Evolutionary conservation across 768 basidiomycete genomes (phyloP).

Genomic region (Lactarius hatsudake): DNA sequence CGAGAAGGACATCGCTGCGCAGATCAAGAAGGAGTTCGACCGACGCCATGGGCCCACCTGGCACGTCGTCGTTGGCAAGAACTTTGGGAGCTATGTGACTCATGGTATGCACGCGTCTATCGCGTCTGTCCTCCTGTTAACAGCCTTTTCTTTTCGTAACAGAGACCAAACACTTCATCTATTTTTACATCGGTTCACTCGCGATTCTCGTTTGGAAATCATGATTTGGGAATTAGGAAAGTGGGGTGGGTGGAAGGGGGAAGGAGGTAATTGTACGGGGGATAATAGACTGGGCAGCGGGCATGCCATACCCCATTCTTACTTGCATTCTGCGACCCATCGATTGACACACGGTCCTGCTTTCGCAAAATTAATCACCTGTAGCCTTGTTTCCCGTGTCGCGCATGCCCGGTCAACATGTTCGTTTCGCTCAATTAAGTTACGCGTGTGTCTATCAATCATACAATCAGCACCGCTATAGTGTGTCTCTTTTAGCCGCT

Average conservation of each 20-base stretch:
- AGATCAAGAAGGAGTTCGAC: slow-evolving; percentile 99
- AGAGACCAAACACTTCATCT: slow-evolving; percentile 99
- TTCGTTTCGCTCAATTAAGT: slow-evolving; percentile 8
- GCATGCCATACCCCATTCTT: slow-evolving; percentile 7
- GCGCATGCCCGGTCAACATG: slow-evolving; percentile 14
- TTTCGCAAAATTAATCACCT: slow-evolving; percentile 10
- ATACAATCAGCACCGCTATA: slow-evolving; percentile 5
- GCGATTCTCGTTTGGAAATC: slow-evolving; percentile 96
- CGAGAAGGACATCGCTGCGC: slow-evolving; percentile 97
- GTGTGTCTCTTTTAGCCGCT: slow-evolving; percentile 20
- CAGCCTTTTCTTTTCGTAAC: slow-evolving; percentile 13
- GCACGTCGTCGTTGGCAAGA: slow-evolving; percentile 99
- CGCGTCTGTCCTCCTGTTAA: slow-evolving; percentile 18
- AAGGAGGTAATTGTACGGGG: slow-evolving; percentile 3
- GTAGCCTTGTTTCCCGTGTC: background rate
- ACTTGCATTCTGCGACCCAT: slow-evolving; percentile 6
- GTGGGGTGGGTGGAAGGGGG: background rate
- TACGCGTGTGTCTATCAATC: slow-evolving; percentile 6
- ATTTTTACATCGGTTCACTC: slow-evolving; percentile 92
- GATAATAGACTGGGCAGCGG: slow-evolving; percentile 12
- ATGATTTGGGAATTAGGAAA: slow-evolving; percentile 35
- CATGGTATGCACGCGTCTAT: slow-evolving; percentile 64
- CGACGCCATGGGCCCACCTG: slow-evolving; percentile 89
- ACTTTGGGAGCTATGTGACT: slow-evolving; percentile 97
- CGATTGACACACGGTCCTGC: slow-evolving; percentile 13